Base-by-base conservation (phyloP, 805 yeast genomes). In the Sporopachydermia quercuum region DNA sequence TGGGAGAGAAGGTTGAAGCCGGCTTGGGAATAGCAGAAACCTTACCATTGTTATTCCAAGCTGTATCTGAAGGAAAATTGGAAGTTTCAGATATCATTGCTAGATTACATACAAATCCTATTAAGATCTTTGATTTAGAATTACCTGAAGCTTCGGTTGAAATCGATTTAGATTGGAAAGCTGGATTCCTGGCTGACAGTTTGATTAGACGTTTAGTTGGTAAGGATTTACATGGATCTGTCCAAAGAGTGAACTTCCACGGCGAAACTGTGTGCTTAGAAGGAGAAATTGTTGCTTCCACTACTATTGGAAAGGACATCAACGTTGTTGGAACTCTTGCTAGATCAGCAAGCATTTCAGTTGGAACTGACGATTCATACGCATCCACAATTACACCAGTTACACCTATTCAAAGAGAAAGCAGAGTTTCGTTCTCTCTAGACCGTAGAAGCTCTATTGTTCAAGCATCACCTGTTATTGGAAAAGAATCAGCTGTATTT, bases 241-340 rank as follows among this genome's bases (percentile, higher is more conserved):
- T 89, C 54, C 94, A 86, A 60, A 75, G 96, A 60, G 96, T 89
- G 39, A 70, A 77, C 48, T 65, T 82, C 57, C 74, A 78, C 45
- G 79, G 76, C 42, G 77, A 78, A 56, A 81, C 94, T 40, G 82
- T 79, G 40, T 81, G 85, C 47, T 69, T 86, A 48, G 96, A 89
- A 56, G 95, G 94, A 48, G 73, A 71, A 41, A 58, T 85, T 39
- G 67, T 80, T 48, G 70, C 73, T 38, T 50, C 59, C 8, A 69
- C 67, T 45, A 80, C 82, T 18, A 56, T 67, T 34, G 95, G 95
- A 47, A 66, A 66, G 49, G 76, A 74, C 41, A 61, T 65, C 43
- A 62, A 67, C 35, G 59, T 69, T 40, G 62, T 54, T 58, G 70
- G 57, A 63, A 65, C 51, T 55, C 64, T 36, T 60, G 48, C 53